Conservation (phyloP, 176 grass and related monocot species). For the Neostapfia colusana region DNA sequence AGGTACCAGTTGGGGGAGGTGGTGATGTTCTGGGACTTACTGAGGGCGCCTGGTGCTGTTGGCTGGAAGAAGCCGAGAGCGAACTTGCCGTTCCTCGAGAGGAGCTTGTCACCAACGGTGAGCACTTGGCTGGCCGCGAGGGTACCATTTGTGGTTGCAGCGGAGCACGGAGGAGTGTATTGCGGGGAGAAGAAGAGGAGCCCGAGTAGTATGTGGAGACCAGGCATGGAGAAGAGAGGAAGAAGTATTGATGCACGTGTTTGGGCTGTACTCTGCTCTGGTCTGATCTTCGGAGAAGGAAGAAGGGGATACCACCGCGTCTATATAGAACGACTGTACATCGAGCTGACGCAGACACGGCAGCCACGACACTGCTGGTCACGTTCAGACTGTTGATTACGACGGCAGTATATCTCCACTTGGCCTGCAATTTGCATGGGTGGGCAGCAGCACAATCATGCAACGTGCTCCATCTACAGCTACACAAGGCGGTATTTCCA, state of each 20-base stretch:
- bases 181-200: not conserved
- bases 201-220: not conserved
- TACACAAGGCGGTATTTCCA: not conserved
- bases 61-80: conserved; percentile 58
- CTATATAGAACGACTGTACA: not conserved
- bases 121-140: conserved; percentile 13
- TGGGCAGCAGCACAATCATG: not conserved
- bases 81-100: conserved; percentile 43
- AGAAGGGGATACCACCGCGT: not conserved
- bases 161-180: not conserved
- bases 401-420: not conserved
- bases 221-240: not conserved
- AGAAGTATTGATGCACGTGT: not conserved
- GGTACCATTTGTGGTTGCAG: not conserved
- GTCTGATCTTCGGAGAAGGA: not conserved
- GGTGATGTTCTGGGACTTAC: not conserved
- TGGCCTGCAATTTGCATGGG: not conserved
- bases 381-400: not conserved
- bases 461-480: not conserved
- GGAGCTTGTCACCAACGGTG: conserved; percentile 36
- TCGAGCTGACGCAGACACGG: not conserved
- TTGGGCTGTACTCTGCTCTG: not conserved
- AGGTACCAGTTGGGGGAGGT: conserved; percentile 1
- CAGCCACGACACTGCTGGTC: not conserved
- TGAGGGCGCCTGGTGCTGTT: not conserved